Conservation (phyloP, 257 asterid species). For the Cinchona pubescens region DNA sequence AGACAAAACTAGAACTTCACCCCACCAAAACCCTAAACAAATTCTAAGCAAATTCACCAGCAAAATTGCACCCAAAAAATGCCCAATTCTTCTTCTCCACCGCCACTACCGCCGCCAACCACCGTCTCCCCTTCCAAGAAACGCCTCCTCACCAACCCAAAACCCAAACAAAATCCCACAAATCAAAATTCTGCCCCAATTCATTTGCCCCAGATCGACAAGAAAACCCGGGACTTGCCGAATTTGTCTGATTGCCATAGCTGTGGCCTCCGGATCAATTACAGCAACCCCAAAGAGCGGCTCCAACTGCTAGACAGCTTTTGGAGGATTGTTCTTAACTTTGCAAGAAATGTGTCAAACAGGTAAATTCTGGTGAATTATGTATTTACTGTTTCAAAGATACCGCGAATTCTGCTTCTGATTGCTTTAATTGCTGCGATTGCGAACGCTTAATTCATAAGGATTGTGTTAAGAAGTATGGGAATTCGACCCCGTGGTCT, state of each 20-base stretch:
- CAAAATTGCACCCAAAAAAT: not conserved
- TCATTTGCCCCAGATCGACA: slow-evolving; percentile 31
- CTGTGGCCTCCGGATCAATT: slow-evolving; percentile 55
- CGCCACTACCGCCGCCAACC: slow-evolving; percentile 19
- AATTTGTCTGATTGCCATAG: slow-evolving; percentile 81
- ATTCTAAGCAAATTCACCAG: not conserved
- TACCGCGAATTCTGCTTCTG: slow-evolving; percentile 39
- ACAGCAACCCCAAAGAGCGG: slow-evolving; percentile 63
- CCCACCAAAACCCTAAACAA: not conserved
- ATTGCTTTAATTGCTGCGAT: slow-evolving; percentile 40
- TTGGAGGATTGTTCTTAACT: slow-evolving; percentile 89
- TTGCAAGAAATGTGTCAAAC: slow-evolving; percentile 57
- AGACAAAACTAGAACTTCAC: no score
- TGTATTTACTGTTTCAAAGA: slow-evolving; percentile 71
- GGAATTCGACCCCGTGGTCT: slow-evolving; percentile 65
- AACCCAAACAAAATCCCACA: slow-evolving; percentile 15
- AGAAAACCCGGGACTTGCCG: slow-evolving; percentile 68
- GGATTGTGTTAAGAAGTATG: slow-evolving; percentile 48
- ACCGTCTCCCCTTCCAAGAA: slow-evolving; percentile 28
- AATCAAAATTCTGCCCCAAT: slow-evolving; percentile 12
- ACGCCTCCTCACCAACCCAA: slow-evolving; percentile 33
- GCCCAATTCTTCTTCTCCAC: slow-evolving; percentile 17
- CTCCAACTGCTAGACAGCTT: slow-evolving; percentile 67
- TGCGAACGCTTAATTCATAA: slow-evolving; percentile 58
- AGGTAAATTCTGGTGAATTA: slow-evolving; percentile 39